These are phyloP conservation scores for Talaromyces verruculosus DNA, from an alignment of 2,329 filamentous ascomycete genomes.

Conservation along the genomic window DNA sequence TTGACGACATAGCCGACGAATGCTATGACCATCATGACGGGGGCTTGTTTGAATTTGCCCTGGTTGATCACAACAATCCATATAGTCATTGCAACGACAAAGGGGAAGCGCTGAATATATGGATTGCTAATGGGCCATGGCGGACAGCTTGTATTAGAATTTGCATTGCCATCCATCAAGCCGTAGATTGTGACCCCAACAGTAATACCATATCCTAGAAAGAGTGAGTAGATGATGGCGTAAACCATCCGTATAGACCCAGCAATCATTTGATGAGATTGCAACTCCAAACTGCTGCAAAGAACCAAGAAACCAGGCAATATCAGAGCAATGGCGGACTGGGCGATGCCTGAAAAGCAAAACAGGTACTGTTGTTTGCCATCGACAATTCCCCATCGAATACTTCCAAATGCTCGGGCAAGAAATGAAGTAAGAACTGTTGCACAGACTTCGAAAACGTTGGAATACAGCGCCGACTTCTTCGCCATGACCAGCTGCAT, in stretches of 20 bases:
- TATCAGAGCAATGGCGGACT: slow-evolving; percentile 69
- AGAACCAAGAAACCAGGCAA: slow-evolving; percentile 65
- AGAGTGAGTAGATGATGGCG: slow-evolving; percentile 67
- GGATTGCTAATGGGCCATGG: slow-evolving; percentile 50
- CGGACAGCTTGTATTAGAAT: slow-evolving; percentile 47
- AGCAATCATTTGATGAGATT: slow-evolving; percentile 66
- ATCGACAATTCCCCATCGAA: slow-evolving; percentile 45
- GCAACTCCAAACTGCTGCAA: slow-evolving; percentile 62
- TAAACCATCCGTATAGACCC: slow-evolving; percentile 70
- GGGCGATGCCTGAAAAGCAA: slow-evolving; percentile 68
- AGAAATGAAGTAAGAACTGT: slow-evolving; percentile 66
- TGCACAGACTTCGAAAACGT: slow-evolving; percentile 64
- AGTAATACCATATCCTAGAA: slow-evolving; percentile 69
- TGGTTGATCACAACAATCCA: slow-evolving; percentile 77
- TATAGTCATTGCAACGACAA: slow-evolving; percentile 70
- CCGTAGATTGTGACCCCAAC: slow-evolving; percentile 63
- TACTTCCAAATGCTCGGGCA: slow-evolving; percentile 65
- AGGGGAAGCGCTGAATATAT: slow-evolving; percentile 60
- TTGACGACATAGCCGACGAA: slow-evolving; percentile 73
- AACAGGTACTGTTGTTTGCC: slow-evolving; percentile 49
- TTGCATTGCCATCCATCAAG: slow-evolving; percentile 55
- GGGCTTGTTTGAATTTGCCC: slow-evolving; percentile 73
- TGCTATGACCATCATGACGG: slow-evolving; percentile 71
- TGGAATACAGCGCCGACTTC: slow-evolving; percentile 65
- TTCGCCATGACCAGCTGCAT: slow-evolving; percentile 73